phyloP scores from a whole-genome alignment of 2,329 filamentous ascomycete genomes.

The Thermothelomyces thermophilus region DNA sequence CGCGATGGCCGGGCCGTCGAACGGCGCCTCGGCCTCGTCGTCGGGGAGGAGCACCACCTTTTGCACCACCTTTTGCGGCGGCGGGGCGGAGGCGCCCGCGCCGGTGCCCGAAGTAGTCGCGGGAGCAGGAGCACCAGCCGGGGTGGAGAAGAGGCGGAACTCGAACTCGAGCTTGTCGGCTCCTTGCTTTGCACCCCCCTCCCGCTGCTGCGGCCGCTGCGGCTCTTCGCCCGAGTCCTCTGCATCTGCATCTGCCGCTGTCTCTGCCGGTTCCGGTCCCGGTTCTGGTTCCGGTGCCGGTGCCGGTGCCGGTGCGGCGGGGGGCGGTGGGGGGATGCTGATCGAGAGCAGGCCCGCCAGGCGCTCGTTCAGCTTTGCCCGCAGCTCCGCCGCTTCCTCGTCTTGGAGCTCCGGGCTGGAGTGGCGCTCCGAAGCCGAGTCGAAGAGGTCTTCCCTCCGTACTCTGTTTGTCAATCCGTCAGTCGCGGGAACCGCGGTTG shows the following conservation, averaged over 20 bases:
- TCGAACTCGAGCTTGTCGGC: conserved; percentile 38
- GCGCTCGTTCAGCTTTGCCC: conserved; percentile 41
- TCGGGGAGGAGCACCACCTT: conserved; percentile 46
- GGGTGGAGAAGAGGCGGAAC: conserved; percentile 52
- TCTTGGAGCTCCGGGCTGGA: conserved; percentile 28
- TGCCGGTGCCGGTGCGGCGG: background rate
- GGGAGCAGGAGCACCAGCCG: conserved; percentile 16
- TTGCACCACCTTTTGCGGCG: conserved; percentile 25
- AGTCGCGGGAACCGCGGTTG: no score
- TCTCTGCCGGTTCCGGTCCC: background rate
- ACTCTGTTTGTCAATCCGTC: no score
- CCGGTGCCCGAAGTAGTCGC: conserved; percentile 20
- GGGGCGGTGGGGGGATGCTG: conserved; percentile 22
- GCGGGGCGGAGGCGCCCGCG: background rate
- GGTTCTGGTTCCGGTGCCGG: background rate
- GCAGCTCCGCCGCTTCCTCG: conserved; percentile 33
- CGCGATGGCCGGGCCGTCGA: conserved; percentile 34
- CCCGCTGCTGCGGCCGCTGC: background rate
- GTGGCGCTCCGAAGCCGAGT: conserved; percentile 30
- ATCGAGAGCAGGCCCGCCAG: conserved; percentile 43
- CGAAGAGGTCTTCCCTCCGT: conserved; percentile 47
- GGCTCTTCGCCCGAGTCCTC: conserved; percentile 20
- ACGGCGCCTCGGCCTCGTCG: conserved; percentile 32
- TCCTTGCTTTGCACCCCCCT: conserved; percentile 9
- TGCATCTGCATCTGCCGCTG: conserved; percentile 18